A percentile compares a stretch with the other conserved stretches of the same genome.
phyloP scores from a whole-genome alignment of 148 eudicot species.

The Pouteria glomerata region DNA sequence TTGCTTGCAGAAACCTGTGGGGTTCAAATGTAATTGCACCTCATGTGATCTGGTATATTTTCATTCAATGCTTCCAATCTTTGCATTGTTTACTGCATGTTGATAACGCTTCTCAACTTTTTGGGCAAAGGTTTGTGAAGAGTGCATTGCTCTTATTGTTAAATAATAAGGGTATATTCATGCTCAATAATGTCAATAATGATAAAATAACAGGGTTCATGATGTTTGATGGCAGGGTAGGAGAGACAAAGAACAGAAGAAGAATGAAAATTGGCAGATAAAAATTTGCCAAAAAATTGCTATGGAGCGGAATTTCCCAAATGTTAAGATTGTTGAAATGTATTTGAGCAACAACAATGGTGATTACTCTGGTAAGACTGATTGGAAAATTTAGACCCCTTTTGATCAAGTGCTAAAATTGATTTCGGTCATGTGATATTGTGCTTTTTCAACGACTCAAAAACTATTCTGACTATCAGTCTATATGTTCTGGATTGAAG shows the following conservation, averaged over 20 bases:
- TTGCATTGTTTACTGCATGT: neutral
- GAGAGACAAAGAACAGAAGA: slow-evolving; percentile 50
- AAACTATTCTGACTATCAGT: neutral
- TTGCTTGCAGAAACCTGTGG: slow-evolving; percentile 54
- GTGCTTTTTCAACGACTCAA: neutral
- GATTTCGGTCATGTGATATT: neutral
- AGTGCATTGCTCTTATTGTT: neutral
- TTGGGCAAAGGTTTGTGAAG: neutral
- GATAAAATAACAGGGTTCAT: too few relatives aligned
- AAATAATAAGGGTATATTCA: neutral
- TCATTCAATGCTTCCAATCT: neutral
- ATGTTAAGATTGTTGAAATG: slow-evolving; percentile 56
- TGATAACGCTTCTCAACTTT: neutral
- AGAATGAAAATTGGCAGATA: slow-evolving; percentile 58
- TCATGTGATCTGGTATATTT: slow-evolving; percentile 57
- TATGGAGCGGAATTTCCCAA: slow-evolving; percentile 53
- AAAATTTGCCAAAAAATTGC: slow-evolving; percentile 72
- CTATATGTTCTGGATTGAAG: neutral
- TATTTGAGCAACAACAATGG: slow-evolving; percentile 43
- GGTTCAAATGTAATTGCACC: slow-evolving; percentile 66
- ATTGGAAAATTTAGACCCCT: neutral
- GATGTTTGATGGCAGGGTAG: slow-evolving; percentile 47
- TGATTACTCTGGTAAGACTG: slow-evolving; percentile 15
- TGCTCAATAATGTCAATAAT: too few relatives aligned
- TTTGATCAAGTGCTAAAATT: neutral